Evolutionary conservation across 2,329 filamentous ascomycete species (phyloP).

Genomic region (Rhexocercosporidium sp.): DNA sequence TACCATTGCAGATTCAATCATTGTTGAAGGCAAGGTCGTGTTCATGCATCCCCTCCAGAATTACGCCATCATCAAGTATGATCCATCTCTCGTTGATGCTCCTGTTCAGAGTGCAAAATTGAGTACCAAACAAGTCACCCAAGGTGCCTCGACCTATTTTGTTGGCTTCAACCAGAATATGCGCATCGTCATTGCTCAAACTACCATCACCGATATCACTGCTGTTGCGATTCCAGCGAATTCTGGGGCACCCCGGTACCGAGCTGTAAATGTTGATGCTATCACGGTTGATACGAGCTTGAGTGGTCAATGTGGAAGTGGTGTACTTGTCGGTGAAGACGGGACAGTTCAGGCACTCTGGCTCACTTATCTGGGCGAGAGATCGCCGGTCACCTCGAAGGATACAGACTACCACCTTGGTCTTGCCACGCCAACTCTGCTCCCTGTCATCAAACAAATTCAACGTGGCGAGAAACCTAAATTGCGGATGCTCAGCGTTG

Average conservation of each 20-base stretch:
- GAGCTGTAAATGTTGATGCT: conserved; percentile 93
- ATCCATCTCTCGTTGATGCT: conserved; percentile 89
- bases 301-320: conserved; percentile 89
- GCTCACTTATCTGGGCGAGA: conserved; percentile 95
- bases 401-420: conserved; percentile 98
- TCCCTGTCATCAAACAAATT: conserved; percentile 88
- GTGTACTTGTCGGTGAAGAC: conserved; percentile 87
- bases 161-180: conserved; percentile 98
- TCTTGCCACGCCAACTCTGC: conserved; percentile 82
- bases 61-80: conserved; percentile 94
- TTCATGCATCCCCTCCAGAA: conserved; percentile 98
- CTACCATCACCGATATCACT: conserved; percentile 94
- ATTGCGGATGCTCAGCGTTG: conserved; percentile 89
- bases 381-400: conserved; percentile 76
- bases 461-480: conserved; percentile 79
- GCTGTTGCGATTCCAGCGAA: conserved; percentile 96
- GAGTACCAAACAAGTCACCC: conserved; percentile 81
- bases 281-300: conserved; percentile 96
- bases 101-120: conserved; percentile 89
- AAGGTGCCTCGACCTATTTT: conserved; percentile 94
- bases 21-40: conserved; percentile 90
- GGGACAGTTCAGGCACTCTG: conserved; percentile 94
- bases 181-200: conserved; percentile 90
- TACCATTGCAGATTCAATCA: conserved; percentile 95
- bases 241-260: conserved; percentile 86